Evolutionary conservation across 441 rosid genomes (phyloP).

Genomic region (Sinapis alba): DNA sequence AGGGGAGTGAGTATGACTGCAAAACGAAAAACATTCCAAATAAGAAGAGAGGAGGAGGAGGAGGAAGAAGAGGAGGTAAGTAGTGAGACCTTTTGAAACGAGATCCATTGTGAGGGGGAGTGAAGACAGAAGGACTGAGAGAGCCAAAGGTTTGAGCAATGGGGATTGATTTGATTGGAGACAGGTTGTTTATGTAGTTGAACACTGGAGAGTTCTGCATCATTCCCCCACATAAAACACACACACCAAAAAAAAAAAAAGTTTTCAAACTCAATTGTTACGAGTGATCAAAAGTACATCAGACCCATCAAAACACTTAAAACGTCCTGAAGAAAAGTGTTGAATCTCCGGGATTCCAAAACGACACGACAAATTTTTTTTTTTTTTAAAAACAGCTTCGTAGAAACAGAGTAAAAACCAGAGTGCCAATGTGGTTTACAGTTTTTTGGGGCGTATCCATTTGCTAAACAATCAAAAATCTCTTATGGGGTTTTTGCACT

Average conservation of each 20-base stretch:
- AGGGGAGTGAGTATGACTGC: neutral
- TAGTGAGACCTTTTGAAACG: neutral
- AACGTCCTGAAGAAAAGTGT: too few species aligned
- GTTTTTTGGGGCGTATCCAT: neutral
- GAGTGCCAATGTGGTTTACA: neutral
- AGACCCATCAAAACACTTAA: too few species aligned
- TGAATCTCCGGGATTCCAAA: too few species aligned
- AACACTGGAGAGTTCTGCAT: conserved; percentile 96
- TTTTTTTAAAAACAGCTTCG: neutral
- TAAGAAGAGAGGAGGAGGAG: neutral
- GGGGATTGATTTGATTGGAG: conserved; percentile 83
- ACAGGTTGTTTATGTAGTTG: conserved; percentile 82
- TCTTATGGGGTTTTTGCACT: too few species aligned
- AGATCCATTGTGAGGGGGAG: conserved; percentile 66
- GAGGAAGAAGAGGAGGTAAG: neutral
- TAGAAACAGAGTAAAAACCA: neutral
- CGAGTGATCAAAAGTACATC: too few species aligned
- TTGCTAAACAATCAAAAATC: neutral
- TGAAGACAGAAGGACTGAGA: conserved; percentile 79
- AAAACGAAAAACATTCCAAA: neutral
- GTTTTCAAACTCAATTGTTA: too few species aligned
- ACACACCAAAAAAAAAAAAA: too few species aligned
- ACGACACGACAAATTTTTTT: too few species aligned
- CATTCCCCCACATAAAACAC: neutral
- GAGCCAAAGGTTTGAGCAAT: conserved; percentile 75